Conservation (phyloP, 495 filamentous ascomycete species). For the Annulohypoxylon moriforme region DNA sequence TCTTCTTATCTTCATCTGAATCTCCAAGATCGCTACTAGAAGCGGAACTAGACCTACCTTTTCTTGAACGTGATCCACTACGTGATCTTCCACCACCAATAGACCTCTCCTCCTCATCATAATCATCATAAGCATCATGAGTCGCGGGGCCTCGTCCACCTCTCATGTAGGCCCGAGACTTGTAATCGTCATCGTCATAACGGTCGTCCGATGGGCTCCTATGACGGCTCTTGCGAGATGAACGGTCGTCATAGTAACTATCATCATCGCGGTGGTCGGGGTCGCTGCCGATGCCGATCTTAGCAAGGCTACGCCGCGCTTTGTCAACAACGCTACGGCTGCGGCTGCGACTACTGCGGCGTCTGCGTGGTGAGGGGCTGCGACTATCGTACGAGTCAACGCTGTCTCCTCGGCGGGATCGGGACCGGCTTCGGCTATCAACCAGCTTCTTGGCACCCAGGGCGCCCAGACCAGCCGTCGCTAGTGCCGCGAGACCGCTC, state of each 20-base stretch:
- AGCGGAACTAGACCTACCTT: constrained; percentile 58
- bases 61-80: constrained; percentile 48
- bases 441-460: constrained; percentile 83
- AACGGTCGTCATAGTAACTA: constrained; percentile 50
- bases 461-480: constrained; percentile 79
- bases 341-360: constrained; percentile 53
- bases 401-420: constrained; percentile 56
- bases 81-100: constrained; percentile 53
- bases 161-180: constrained; percentile 59
- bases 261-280: constrained; percentile 55
- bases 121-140: constrained; percentile 53
- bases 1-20: constrained; percentile 81
- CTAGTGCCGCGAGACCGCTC: constrained; percentile 70
- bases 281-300: constrained; percentile 58
- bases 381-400: constrained; percentile 65
- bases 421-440: constrained; percentile 70
- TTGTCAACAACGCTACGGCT: constrained; percentile 63
- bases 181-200: constrained; percentile 67
- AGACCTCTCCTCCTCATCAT: constrained; percentile 63
- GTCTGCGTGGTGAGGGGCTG: constrained; percentile 50
- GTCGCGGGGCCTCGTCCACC: constrained; percentile 52
- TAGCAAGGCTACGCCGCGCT: constrained; percentile 58
- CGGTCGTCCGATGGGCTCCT: constrained; percentile 50
- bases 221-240: constrained; percentile 45
- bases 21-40: constrained; percentile 73